Evolutionary conservation across 805 yeast genomes (phyloP).

Genomic region (Candida incommunis): DNA sequence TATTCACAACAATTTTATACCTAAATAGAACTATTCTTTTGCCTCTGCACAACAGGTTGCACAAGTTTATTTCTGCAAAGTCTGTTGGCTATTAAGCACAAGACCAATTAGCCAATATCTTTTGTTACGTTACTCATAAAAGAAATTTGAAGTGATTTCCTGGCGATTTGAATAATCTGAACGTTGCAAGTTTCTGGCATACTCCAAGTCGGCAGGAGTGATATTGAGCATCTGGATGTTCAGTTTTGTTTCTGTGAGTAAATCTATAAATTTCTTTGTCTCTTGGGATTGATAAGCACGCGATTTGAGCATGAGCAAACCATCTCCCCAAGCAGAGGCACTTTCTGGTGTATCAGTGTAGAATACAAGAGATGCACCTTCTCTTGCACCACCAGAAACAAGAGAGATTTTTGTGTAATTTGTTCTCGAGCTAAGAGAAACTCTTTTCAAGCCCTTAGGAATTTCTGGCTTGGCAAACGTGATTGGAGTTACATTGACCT

Average conservation of each 20-base stretch:
- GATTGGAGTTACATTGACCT: slow-evolving; percentile 33
- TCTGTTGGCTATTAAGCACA: no score
- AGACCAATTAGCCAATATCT: not conserved
- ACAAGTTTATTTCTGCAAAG: no score
- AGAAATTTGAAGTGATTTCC: not conserved
- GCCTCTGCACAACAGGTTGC: not conserved
- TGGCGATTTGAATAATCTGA: not conserved
- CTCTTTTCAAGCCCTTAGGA: slow-evolving; percentile 27
- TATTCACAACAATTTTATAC: not conserved
- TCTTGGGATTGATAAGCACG: slow-evolving; percentile 27
- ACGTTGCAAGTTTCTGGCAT: not conserved
- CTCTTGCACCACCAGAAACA: slow-evolving; percentile 23
- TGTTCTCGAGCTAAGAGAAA: slow-evolving; percentile 43
- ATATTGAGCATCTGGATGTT: slow-evolving; percentile 35
- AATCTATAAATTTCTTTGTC: slow-evolving; percentile 30
- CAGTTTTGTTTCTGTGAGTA: slow-evolving; percentile 31
- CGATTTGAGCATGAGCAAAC: slow-evolving; percentile 39
- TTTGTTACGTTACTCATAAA: not conserved
- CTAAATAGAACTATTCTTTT: not conserved
- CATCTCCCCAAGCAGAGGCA: slow-evolving; percentile 67
- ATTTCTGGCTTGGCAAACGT: slow-evolving; percentile 20
- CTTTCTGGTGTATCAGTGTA: slow-evolving; percentile 58
- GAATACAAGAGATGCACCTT: slow-evolving; percentile 36
- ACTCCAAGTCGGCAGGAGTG: slow-evolving; percentile 16
- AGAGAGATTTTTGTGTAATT: slow-evolving; percentile 43